Base-by-base conservation (phyloP, 768 basidiomycete species). In the Naganishia friedmannii region DNA sequence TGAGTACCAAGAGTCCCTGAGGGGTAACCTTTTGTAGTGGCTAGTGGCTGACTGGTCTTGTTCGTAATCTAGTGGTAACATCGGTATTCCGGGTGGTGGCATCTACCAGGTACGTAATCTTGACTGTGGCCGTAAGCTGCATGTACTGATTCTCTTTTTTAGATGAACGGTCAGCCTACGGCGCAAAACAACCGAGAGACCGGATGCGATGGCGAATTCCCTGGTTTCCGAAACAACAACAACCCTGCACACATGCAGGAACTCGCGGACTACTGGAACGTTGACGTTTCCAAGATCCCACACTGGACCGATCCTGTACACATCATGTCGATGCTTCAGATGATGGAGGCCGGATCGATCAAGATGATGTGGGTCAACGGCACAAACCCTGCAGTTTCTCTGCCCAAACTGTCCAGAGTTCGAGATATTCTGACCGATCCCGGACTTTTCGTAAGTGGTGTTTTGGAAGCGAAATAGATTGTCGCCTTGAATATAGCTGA, bases 111-210 rank as follows among this genome's bases (percentile, higher is more conserved):
- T 69, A 23, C 28, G 68, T 45, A 21, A 21, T 26, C n/a, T 23
- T 21, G n/a, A 15, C n/a, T 23, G 5, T 21, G 9, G 28, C n/a
- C 32, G 7, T n/a, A 37, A 15, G 57, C 5, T 2, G 17, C 34
- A 1, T 19, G 29, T n/a, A 65, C 65, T 65, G 45, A 65, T 26
- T 3, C 28, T 8, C 9, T 45, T 1, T 48, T 57, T 21, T 66
- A 75, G 70, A 73, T 75, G 73, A 75, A 75, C 53, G 74, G 74
- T 0, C 74, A 75, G 66, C 74, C 74, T 1, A 75, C 74, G 2
- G 74, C 74, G 13, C 74, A 74, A 58, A 75, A 75, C 67, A 75
- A 75, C 66, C 32, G 74, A 46, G 74, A 75, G 63, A 65, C 65
- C 17, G 72, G 74, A n/a, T 75, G 74, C 42, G 66, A 75, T 37